Evolutionary conservation across 805 yeast genomes (phyloP).

Genomic region (Debaryomyces maramus): DNA sequence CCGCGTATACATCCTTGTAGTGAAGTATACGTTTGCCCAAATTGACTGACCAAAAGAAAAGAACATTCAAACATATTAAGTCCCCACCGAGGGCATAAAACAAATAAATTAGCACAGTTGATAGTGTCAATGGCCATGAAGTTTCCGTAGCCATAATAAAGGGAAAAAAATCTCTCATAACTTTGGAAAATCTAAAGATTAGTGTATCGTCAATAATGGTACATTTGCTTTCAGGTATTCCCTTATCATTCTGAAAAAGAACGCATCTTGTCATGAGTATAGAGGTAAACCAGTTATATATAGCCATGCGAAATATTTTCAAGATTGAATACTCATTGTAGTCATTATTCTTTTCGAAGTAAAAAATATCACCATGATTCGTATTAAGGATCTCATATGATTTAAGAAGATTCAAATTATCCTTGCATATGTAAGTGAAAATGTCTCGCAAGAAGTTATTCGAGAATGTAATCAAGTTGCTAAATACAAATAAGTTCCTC

Average conservation of each 20-base stretch:
- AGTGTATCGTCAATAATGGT: constrained; percentile 7
- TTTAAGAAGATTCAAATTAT: constrained; percentile 15
- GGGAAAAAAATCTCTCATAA: constrained; percentile 9
- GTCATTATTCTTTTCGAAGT: constrained; percentile 5
- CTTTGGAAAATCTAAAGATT: constrained; percentile 19
- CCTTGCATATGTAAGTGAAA: constrained; percentile 25
- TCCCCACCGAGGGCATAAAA: constrained; percentile 22
- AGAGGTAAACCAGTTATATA: background rate
- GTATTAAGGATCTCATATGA: constrained; percentile 10
- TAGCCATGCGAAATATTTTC: background rate
- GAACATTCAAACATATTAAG: constrained; percentile 19
- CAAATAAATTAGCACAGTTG: constrained; percentile 14
- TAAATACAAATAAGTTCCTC: constrained; percentile 20
- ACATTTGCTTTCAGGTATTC: background rate
- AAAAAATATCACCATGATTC: constrained; percentile 12
- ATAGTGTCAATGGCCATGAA: constrained; percentile 4
- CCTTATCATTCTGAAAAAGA: background rate
- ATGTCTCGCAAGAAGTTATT: constrained; percentile 26
- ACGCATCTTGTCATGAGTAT: background rate
- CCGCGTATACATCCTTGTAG: background rate
- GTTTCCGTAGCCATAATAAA: background rate
- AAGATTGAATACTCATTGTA: constrained; percentile 1
- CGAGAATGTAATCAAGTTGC: constrained; percentile 21
- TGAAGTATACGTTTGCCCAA: background rate
- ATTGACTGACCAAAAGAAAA: background rate